phyloP scores from a whole-genome alignment of 2,329 filamentous ascomycete genomes.

The Sphaerulina populicola region DNA sequence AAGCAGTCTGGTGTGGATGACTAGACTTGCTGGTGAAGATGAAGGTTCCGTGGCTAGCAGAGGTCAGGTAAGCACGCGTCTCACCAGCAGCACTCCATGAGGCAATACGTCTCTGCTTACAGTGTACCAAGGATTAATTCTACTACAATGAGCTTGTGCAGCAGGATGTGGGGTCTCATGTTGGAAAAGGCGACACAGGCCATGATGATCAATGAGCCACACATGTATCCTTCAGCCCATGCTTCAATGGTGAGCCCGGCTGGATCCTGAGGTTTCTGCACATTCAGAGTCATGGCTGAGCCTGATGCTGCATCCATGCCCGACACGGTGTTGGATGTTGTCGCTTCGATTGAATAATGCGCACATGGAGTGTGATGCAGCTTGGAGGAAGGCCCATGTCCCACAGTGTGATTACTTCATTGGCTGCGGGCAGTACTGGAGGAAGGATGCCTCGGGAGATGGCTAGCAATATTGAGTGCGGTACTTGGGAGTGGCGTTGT shows the following conservation, averaged over 20 bases:
- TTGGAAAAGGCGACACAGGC: conserved; percentile 42
- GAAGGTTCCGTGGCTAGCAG: conserved; percentile 50
- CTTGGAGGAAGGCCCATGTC: background rate
- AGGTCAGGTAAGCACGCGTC: conserved; percentile 22
- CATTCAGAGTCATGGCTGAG: conserved; percentile 20
- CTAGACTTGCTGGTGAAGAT: conserved; percentile 42
- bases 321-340: background rate
- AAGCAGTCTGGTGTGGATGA: conserved; percentile 5
- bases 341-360: background rate
- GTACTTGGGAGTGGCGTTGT: too few species aligned
- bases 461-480: background rate
- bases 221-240: conserved; percentile 31
- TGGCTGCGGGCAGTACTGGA: background rate
- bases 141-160: conserved; percentile 46
- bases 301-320: background rate
- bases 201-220: conserved; percentile 41
- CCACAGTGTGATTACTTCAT: background rate
- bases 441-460: background rate
- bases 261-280: conserved; percentile 24
- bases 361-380: background rate
- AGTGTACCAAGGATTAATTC: conserved; percentile 32
- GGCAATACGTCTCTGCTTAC: conserved; percentile 1
- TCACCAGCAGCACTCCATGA: background rate
- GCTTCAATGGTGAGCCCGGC: conserved; percentile 27
- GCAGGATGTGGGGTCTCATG: conserved; percentile 41